Percentiles rank a stretch among this genome's conserved stretches.
These are phyloP conservation scores for Parastagonospora avenae DNA, from an alignment of 2,329 filamentous ascomycete species.

Conservation along the genomic window DNA sequence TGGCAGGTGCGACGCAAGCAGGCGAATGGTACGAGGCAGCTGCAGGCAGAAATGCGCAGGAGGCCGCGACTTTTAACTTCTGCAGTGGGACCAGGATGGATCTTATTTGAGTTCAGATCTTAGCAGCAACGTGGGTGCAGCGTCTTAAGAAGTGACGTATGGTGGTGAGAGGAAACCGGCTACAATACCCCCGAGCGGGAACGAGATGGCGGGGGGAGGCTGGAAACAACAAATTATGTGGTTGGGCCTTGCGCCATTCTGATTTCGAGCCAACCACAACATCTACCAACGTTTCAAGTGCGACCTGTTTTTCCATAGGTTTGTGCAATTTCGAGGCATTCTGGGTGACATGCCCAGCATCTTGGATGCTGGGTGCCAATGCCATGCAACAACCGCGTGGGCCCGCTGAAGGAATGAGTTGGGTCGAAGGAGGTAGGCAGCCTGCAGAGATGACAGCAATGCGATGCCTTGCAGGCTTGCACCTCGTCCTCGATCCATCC, in stretches of 20 bases:
- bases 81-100: constrained; percentile 14
- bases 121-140: constrained; percentile 11
- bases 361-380: too few species aligned
- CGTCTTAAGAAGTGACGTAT: constrained; percentile 28
- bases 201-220: constrained; percentile 29
- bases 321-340: neutral
- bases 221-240: constrained; percentile 19
- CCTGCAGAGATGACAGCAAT: neutral
- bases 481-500: neutral
- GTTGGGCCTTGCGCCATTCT: constrained; percentile 23
- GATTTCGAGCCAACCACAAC: constrained; percentile 16
- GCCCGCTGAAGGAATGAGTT: too few species aligned
- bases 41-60: constrained; percentile 12
- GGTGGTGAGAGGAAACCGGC: constrained; percentile 20
- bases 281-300: neutral
- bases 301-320: too few species aligned
- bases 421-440: neutral
- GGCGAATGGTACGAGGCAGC: constrained; percentile 13
- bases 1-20: constrained; percentile 12
- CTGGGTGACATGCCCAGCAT: neutral
- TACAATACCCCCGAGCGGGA: constrained; percentile 10
- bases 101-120: constrained; percentile 18
- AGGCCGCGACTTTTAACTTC: constrained; percentile 20
- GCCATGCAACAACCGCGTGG: too few species aligned
- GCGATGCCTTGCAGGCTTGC: too few species aligned